Base-by-base conservation (phyloP, 75 land plant species). In the Selaginella tamariscina region DNA sequence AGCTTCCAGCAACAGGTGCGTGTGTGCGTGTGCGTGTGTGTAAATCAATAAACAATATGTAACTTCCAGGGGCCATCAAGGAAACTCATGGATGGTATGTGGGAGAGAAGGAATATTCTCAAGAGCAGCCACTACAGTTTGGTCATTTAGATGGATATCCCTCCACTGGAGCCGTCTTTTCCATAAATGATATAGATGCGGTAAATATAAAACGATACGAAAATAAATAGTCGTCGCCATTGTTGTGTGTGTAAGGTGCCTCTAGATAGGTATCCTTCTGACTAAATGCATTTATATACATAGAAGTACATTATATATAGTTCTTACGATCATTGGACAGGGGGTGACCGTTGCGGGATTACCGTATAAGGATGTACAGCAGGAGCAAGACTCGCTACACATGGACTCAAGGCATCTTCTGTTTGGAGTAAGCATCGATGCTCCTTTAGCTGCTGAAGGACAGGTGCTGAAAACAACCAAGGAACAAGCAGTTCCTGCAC, bases 371-470 rank as follows among this genome's bases (percentile, higher is more conserved):
- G 49, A 39, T 39, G 49, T 15, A 32, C 31, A 27, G 31, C 75
- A 69, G 32, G 79, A 70, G 26, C 66, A 66, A 60, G 78, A 67
- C 54, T 56, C 63, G 15, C 33, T 62, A 54, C 32, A 23, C 8
- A 15, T 55, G 5, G 83, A 78, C 67, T 49, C 71, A 13, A 78
- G 79, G 69, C 76, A 74, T 70, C 54, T 74, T 31, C 44, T 84
- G 21, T 77, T 84, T 72, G 89, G 87, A 21, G 76, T 76, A 54
- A 79, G 56, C 56, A 72, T 74, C 29, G 84, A 87, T 31, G 62
- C 74, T 21, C 56, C 76, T 21, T 72, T 66, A 32, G 74, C 62
- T 73, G 20, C 23, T 32, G 24, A 18, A 15, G 24, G 2, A 24
- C 33, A 66, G 68, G n/a, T 30, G 68, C 68, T 24, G 21, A 39